Evolutionary conservation across 257 asterid genomes (phyloP), one percentile per base, ranked within the genome.

Genomic region (Verbascum thapsus): DNA sequence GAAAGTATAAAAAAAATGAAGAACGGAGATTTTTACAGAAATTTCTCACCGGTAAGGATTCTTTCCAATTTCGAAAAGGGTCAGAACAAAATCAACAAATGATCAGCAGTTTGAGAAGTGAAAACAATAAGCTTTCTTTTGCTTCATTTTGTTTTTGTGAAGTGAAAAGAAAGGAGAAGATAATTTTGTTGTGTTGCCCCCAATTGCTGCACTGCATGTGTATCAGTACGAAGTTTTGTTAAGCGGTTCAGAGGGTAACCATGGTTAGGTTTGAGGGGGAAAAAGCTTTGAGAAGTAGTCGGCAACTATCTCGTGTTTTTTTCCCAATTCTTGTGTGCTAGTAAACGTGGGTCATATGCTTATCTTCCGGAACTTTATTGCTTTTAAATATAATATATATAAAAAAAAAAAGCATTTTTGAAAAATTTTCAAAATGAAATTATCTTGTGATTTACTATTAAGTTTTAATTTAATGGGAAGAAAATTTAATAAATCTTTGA

Each of bases 161-260:
- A 43, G 58, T 2, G 22, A 13, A 53, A 42, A 53, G 32, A 43
- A 20, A 38, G 35, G 38, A 53, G 67, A 55, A 44, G 40, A 47
- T 65, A 64, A 68, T 23, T 67, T 64, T 64, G 10, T 26, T 64
- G 10, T 61, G 41, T 66, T 61, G 41, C 66, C 72, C 80, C 70
- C 70, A 83, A 57, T 64, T 61, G 78, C 83, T 73, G 88, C 86
- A 79, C 83, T 73, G 88, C 86, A 79, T 79, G 86, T 57, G 80
- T 74, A 63, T 70, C n/a, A n/a, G n/a, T n/a, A n/a, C n/a, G 70
- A 63, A 74, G 69, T 54, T 62, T 68, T 61, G 63, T 72, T n/a
- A 55, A 52, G 59, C 26, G 74, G 71, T 63, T 66, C 64, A 10
- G 66, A 40, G 61, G 61, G 61, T 80, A 83, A 88, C 91, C 91